Base-by-base conservation (phyloP, 805 yeast species). In the Metschnikowia corniflorae region DNA sequence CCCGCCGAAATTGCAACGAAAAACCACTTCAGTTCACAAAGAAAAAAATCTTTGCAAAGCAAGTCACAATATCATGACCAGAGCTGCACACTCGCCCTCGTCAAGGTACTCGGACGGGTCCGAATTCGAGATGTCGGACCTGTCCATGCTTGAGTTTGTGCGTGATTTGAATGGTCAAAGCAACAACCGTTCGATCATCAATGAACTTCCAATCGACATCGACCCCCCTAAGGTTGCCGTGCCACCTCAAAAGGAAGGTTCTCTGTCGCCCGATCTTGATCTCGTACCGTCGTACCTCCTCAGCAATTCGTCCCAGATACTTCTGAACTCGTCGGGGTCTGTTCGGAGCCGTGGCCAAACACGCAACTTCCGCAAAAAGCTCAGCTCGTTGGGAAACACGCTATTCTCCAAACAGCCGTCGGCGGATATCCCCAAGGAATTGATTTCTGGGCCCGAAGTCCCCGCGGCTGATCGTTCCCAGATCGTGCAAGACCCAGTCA, bases 141-240 rank as follows among this genome's bases (percentile, higher is more conserved):
- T 35, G 45, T 42, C 45, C 14, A 42, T 42, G 45, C 37, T 42
- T 21, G 45, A 42, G n/a, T 35, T 42, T 31, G 45, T 42, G 30
- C 45, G 45, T 22, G 35, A 35, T 23, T 34, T 42, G 14, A 42
- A 42, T 22, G 45, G 42, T 13, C 40, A 32, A 19, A 28, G 40
- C 26, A 30, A 7, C 14, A 32, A 37, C 16, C 14, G 21, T n/a
- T 9, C 10, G 17, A 37, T 33, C 15, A 36, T 37, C 16, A 17
- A 20, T 16, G 25, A 24, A n/a, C 22, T 24, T 12, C 23, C 26
- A 5, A 27, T 37, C 13, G 40, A 37, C 14, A 15, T 24, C 9
- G 33, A 16, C 22, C 8, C 33, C 14, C 40, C 40, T 6, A 28
- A 10, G 7, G 18, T n/a, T 6, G 8, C 13, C 13, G 13, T 10